Evolutionary conservation across 176 grass and related monocot species (phyloP).

Genomic region (Oryza nivara): DNA sequence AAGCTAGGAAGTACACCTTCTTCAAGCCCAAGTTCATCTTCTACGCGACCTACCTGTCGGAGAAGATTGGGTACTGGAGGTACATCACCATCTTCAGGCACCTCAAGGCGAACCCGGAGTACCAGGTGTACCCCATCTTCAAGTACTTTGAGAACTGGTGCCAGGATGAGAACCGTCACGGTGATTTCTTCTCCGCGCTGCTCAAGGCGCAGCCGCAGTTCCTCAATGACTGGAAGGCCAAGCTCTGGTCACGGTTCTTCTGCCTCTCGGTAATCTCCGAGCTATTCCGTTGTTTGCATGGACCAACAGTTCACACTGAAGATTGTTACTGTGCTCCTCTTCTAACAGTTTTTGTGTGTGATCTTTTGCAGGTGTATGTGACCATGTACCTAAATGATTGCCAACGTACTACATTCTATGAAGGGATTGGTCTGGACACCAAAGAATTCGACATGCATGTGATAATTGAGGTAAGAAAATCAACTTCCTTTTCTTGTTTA

Average conservation of each 20-base stretch:
- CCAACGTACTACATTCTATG: slow-evolving; percentile 85
- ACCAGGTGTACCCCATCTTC: slow-evolving; percentile 95
- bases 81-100: slow-evolving; percentile 99
- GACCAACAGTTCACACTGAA: neutral
- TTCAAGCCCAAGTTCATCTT: slow-evolving; percentile 99
- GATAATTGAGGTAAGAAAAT: slow-evolving; percentile 81
- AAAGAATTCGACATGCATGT: slow-evolving; percentile 99
- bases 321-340: neutral
- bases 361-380: slow-evolving; percentile 79
- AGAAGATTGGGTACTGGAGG: slow-evolving; percentile 99
- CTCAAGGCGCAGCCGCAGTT: slow-evolving; percentile 94
- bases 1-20: slow-evolving; percentile 99
- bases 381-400: slow-evolving; percentile 99
- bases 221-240: slow-evolving; percentile 98
- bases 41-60: slow-evolving; percentile 93
- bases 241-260: slow-evolving; percentile 98
- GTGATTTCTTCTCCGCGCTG: slow-evolving; percentile 92
- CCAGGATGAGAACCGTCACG: slow-evolving; percentile 95
- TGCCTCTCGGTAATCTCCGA: slow-evolving; percentile 82
- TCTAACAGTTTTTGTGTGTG: slow-evolving; percentile 12
- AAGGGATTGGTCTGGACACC: slow-evolving; percentile 89
- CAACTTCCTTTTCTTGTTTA: neutral
- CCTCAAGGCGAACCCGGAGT: slow-evolving; percentile 82
- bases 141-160: slow-evolving; percentile 99
- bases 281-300: slow-evolving; percentile 20